Percentiles rank a stretch among this genome's conserved stretches.
Conservation (phyloP, 2,329 filamentous ascomycete species). For the Aspergillus spinulosporus region DNA sequence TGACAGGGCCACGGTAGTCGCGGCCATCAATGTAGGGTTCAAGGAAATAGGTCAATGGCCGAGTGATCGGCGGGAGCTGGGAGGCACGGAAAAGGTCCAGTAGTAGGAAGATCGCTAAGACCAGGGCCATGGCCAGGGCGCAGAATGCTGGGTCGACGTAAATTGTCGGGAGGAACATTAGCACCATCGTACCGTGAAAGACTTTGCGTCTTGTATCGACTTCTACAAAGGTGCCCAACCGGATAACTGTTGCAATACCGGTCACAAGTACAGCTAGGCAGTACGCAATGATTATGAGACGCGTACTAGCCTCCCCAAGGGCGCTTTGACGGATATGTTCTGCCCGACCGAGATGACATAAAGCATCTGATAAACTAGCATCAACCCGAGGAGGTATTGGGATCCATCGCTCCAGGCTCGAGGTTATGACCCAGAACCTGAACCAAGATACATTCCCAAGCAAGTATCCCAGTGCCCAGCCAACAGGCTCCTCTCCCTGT, state of each 20-base stretch:
- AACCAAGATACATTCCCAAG: slow-evolving; percentile 75
- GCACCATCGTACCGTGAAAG: slow-evolving; percentile 98
- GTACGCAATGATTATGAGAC: slow-evolving; percentile 74
- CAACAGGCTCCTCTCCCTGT: slow-evolving; percentile 75
- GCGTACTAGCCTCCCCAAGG: slow-evolving; percentile 75
- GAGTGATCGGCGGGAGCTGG: slow-evolving; percentile 85
- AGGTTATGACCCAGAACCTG: slow-evolving; percentile 67
- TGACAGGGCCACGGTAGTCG: slow-evolving; percentile 88
- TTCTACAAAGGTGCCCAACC: slow-evolving; percentile 73
- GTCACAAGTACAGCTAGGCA: slow-evolving; percentile 68
- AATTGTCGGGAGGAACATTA: slow-evolving; percentile 85
- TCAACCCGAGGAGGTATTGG: slow-evolving; percentile 58
- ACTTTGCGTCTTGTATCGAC: slow-evolving; percentile 96
- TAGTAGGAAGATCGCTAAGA: slow-evolving; percentile 80
- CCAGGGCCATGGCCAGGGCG: slow-evolving; percentile 73
- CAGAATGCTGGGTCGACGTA: slow-evolving; percentile 85
- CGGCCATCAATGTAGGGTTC: slow-evolving; percentile 92
- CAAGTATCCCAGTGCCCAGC: slow-evolving; percentile 89
- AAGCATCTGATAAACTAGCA: slow-evolving; percentile 33
- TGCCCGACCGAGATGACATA: slow-evolving; percentile 59
- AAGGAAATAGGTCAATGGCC: slow-evolving; percentile 80
- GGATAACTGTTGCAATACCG: slow-evolving; percentile 74
- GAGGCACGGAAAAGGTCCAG: slow-evolving; percentile 87
- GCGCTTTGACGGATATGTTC: slow-evolving; percentile 64
- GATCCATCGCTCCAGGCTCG: slow-evolving; percentile 73